These are phyloP conservation scores for Pseudopithomyces chartarum DNA, from an alignment of 2,329 filamentous ascomycete species.

Conservation along the genomic window DNA sequence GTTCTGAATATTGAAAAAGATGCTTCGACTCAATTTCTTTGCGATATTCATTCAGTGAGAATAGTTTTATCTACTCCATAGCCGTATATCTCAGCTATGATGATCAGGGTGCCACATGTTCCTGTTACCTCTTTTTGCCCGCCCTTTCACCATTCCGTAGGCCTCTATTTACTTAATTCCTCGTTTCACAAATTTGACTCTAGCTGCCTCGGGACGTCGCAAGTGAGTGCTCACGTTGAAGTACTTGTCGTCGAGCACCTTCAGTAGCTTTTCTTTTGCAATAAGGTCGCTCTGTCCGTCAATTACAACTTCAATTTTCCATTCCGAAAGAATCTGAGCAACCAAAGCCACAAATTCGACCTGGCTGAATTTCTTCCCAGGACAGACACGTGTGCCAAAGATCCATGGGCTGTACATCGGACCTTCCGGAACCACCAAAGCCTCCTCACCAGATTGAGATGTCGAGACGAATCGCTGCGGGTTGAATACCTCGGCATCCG, in stretches of 20 bases:
- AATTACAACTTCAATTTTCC: conserved; percentile 10
- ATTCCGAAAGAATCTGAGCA: conserved; percentile 13
- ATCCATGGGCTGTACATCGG: conserved; percentile 32
- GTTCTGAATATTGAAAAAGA: too few species aligned
- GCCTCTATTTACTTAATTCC: neutral
- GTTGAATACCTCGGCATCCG: conserved; percentile 31
- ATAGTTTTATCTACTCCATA: too few species aligned
- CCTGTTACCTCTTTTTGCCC: too few species aligned
- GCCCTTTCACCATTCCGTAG: too few species aligned
- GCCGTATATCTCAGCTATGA: too few species aligned
- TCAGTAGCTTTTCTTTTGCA: conserved; percentile 12
- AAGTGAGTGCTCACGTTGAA: conserved; percentile 21
- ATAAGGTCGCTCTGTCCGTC: conserved; percentile 3
- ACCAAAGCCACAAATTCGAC: conserved; percentile 40
- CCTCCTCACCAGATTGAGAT: conserved; percentile 8
- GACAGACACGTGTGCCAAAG: conserved; percentile 23
- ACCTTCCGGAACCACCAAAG: conserved; percentile 10
- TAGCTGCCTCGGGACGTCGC: conserved; percentile 11
- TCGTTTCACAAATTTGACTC: conserved; percentile 8
- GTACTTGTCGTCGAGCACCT: conserved; percentile 11
- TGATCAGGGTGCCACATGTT: too few species aligned
- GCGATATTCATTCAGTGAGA: too few species aligned
- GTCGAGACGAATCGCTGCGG: conserved; percentile 40
- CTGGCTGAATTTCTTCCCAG: conserved; percentile 40
- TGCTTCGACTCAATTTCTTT: too few species aligned